A percentile compares a stretch with the other conserved stretches of the same genome.
phyloP scores from a whole-genome alignment of 192 early-diverging fungal species.

The Backusella circina region DNA sequence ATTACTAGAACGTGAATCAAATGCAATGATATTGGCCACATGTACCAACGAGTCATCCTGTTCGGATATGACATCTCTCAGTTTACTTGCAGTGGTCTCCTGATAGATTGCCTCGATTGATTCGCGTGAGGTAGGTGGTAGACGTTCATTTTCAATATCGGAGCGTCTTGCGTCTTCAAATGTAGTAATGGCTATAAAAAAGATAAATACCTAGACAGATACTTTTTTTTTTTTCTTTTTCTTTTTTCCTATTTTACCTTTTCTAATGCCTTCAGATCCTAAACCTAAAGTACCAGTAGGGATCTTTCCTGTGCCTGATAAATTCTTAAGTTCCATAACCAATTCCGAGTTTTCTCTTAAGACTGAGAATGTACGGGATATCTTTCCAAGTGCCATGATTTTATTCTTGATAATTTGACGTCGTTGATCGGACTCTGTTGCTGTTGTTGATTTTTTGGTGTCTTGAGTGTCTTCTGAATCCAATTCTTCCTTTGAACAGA shows the following conservation, averaged over 20 bases:
- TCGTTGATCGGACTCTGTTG: slow-evolving; percentile 52
- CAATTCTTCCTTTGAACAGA: slow-evolving; percentile 93
- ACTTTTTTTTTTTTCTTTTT: neutral
- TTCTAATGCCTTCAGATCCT: slow-evolving; percentile 88
- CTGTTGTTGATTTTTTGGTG: neutral
- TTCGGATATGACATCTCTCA: slow-evolving; percentile 15
- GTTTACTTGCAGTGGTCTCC: neutral
- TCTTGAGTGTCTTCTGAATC: slow-evolving; percentile 15
- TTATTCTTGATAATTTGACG: slow-evolving; percentile 75
- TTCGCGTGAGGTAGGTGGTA: slow-evolving; percentile 66
- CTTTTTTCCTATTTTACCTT: too few species aligned
- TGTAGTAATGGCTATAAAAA: slow-evolving; percentile 67
- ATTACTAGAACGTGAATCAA: neutral
- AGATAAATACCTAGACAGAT: neutral
- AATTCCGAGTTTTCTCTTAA: slow-evolving; percentile 87
- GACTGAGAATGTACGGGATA: slow-evolving; percentile 83
- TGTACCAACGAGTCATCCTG: slow-evolving; percentile 11
- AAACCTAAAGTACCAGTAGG: slow-evolving; percentile 81
- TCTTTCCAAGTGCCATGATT: slow-evolving; percentile 86
- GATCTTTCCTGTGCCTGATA: slow-evolving; percentile 74
- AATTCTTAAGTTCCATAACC: slow-evolving; percentile 87
- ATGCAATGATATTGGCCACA: slow-evolving; percentile 15
- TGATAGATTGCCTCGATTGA: slow-evolving; percentile 28
- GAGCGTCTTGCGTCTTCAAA: slow-evolving; percentile 90
- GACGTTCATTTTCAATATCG: slow-evolving; percentile 88